These are phyloP conservation scores for Steccherinum ochraceum DNA, from an alignment of 768 basidiomycete genomes.

Conservation along the genomic window DNA sequence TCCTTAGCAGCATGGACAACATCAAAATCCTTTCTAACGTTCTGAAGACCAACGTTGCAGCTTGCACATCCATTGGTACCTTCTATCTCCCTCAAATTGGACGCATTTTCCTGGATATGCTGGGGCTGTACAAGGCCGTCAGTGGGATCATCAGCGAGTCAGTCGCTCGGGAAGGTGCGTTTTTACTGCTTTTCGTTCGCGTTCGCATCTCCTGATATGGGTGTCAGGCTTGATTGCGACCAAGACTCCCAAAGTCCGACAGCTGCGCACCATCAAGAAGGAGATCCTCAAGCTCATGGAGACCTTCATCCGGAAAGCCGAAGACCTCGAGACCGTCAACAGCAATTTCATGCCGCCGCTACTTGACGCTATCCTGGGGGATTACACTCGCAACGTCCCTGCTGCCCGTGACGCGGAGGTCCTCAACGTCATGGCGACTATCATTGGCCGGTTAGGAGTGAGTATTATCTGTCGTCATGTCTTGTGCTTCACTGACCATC, in stretches of 20 bases:
- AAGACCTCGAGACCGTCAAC: conserved; percentile 92
- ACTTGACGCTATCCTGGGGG: conserved; percentile 94
- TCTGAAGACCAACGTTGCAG: conserved; percentile 96
- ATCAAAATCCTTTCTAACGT: conserved; percentile 97
- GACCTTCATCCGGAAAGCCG: conserved; percentile 95
- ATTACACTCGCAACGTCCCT: conserved; percentile 93
- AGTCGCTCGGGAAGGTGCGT: conserved; percentile 72
- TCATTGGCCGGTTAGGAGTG: conserved; percentile 83
- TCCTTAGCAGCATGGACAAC: conserved; percentile 85
- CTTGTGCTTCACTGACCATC: conserved; percentile 9
- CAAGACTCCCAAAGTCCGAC: conserved; percentile 93
- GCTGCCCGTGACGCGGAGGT: conserved; percentile 95
- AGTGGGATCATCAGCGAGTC: conserved; percentile 94
- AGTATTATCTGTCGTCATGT: conserved; percentile 25
- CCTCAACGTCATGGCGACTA: conserved; percentile 94
- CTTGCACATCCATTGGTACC: conserved; percentile 93
- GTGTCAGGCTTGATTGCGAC: conserved; percentile 79
- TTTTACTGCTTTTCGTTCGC: not conserved
- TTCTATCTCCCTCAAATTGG: conserved; percentile 98
- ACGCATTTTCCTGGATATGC: conserved; percentile 95
- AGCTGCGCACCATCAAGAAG: conserved; percentile 95
- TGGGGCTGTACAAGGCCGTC: conserved; percentile 95
- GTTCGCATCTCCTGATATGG: conserved; percentile 1
- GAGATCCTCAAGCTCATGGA: conserved; percentile 97
- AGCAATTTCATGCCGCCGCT: conserved; percentile 89